Percentiles rank a stretch among this genome's conserved stretches.
Evolutionary conservation across 768 basidiomycete species (phyloP).

Genomic region (Pholiota molesta): DNA sequence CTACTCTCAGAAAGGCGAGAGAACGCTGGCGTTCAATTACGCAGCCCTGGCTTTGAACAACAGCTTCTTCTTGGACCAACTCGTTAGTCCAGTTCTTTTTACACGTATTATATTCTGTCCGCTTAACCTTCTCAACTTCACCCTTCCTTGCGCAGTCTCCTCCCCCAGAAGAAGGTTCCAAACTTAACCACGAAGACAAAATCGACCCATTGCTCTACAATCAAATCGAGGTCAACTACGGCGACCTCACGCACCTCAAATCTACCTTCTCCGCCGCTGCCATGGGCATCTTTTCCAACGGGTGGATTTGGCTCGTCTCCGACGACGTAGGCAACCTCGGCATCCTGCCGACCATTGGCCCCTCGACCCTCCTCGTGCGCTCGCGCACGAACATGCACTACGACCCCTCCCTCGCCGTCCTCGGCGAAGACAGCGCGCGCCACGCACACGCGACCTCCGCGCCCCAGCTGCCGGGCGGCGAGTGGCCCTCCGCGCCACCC

Average conservation of each 20-base stretch:
- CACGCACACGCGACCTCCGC: slow-evolving; percentile 26
- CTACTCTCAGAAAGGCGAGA: slow-evolving; percentile 58
- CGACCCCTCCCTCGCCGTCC: slow-evolving; percentile 15
- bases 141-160: background rate
- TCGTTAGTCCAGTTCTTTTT: slow-evolving; percentile 57
- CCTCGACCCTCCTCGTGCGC: slow-evolving; percentile 84
- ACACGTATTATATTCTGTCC: background rate
- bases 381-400: slow-evolving; percentile 43
- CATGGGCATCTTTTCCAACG: slow-evolving; percentile 75
- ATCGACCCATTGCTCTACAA: slow-evolving; percentile 35
- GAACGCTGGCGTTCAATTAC: slow-evolving; percentile 83
- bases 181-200: slow-evolving; percentile 38
- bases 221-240: slow-evolving; percentile 54
- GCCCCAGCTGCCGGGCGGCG: slow-evolving; percentile 9
- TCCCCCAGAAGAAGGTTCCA: slow-evolving; percentile 33
- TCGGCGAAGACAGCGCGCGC: slow-evolving; percentile 25
- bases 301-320: slow-evolving; percentile 88
- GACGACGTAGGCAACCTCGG: slow-evolving; percentile 63
- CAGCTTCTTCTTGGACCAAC: slow-evolving; percentile 85
- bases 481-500: background rate
- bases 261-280: slow-evolving; percentile 77
- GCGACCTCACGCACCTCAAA: slow-evolving; percentile 68
- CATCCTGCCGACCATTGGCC: slow-evolving; percentile 84
- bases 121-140: slow-evolving; percentile 7
- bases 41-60: slow-evolving; percentile 94